Conservation (phyloP, 2,329 filamentous ascomycete species). For the Magnaporthiopsis rhizophila region DNA sequence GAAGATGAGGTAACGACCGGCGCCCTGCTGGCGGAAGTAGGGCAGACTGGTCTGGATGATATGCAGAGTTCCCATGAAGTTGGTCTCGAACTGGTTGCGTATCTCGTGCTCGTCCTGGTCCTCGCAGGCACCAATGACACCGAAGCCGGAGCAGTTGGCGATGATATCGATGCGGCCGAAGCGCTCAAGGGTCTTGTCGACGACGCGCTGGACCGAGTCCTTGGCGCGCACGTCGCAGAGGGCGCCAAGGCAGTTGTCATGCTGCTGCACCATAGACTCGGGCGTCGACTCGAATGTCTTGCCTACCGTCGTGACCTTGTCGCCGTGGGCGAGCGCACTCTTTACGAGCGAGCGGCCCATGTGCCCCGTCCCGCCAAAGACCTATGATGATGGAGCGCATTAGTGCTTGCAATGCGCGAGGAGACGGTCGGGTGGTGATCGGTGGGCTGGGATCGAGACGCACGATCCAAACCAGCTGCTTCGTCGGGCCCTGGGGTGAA, state of each 20-base stretch:
- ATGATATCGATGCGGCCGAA: conserved; percentile 84
- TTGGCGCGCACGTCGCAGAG: conserved; percentile 84
- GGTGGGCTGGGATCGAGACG: conserved; percentile 18
- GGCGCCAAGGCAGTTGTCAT: conserved; percentile 67
- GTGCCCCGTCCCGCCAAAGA: conserved; percentile 95
- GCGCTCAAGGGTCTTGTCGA: conserved; percentile 60
- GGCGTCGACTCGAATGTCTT: conserved; percentile 69
- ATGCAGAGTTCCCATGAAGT: conserved; percentile 91
- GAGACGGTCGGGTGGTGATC: conserved; percentile 1
- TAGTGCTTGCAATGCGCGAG: conserved; percentile 8
- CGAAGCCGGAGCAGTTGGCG: conserved; percentile 90
- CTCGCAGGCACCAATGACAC: conserved; percentile 90
- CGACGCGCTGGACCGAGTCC: conserved; percentile 65
- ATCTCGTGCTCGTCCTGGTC: conserved; percentile 95
- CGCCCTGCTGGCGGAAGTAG: conserved; percentile 70
- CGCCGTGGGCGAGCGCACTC: conserved; percentile 68
- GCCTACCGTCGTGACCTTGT: conserved; percentile 80
- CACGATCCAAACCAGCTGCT: conserved; percentile 84
- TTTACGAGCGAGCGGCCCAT: conserved; percentile 89
- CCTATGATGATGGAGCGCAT: conserved; percentile 32
- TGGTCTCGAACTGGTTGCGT: conserved; percentile 93
- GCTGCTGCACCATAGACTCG: conserved; percentile 63
- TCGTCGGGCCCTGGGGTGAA: conserved; percentile 57
- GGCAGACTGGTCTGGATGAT: conserved; percentile 85
- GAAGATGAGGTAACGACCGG: conserved; percentile 86